Percentiles rank a stretch among this genome's conserved stretches.
Evolutionary conservation across 2,329 filamentous ascomycete genomes (phyloP).

Genomic region (Sporothrix brunneoviolacea): DNA sequence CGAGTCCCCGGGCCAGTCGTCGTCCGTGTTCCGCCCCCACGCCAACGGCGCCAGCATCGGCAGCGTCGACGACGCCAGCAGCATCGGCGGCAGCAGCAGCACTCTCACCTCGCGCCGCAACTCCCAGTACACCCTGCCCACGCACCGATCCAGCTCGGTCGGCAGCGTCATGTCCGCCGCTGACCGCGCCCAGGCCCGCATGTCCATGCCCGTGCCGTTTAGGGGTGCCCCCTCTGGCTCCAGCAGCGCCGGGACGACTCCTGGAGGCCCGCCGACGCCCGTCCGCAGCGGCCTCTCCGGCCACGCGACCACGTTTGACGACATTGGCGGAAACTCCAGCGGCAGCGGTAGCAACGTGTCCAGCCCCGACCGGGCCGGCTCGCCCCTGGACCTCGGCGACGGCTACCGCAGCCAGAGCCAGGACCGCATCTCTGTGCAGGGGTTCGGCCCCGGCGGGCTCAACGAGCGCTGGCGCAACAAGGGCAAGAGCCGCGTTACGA

Average conservation of each 20-base stretch:
- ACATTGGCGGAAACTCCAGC: conserved; percentile 31
- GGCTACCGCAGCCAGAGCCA: conserved; percentile 44
- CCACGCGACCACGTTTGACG: conserved; percentile 44
- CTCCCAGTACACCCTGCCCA: conserved; percentile 46
- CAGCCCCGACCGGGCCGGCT: conserved; percentile 35
- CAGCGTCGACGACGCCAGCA: not conserved
- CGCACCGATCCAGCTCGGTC: conserved; percentile 46
- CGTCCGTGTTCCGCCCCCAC: conserved; percentile 20
- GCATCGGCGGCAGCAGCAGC: conserved; percentile 1
- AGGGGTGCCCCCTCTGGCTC: conserved; percentile 37
- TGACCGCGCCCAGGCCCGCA: conserved; percentile 60
- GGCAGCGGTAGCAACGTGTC: conserved; percentile 27
- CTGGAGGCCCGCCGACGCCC: conserved; percentile 45
- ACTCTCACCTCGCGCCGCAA: conserved; percentile 37
- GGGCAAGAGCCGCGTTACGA: conserved; percentile 69
- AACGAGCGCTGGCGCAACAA: conserved; percentile 74
- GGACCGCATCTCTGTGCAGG: conserved; percentile 58
- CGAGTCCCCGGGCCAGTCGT: conserved; percentile 61
- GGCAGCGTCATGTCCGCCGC: conserved; percentile 32
- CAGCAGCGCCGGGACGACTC: conserved; percentile 38
- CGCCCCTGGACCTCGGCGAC: conserved; percentile 34
- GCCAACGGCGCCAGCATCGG: conserved; percentile 34
- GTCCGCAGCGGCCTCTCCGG: conserved; percentile 37
- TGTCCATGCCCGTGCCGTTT: conserved; percentile 70
- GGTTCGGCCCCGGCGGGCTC: conserved; percentile 64